Evolutionary conservation across 768 basidiomycete species (phyloP).

Genomic region (Agrocybe praecox): DNA sequence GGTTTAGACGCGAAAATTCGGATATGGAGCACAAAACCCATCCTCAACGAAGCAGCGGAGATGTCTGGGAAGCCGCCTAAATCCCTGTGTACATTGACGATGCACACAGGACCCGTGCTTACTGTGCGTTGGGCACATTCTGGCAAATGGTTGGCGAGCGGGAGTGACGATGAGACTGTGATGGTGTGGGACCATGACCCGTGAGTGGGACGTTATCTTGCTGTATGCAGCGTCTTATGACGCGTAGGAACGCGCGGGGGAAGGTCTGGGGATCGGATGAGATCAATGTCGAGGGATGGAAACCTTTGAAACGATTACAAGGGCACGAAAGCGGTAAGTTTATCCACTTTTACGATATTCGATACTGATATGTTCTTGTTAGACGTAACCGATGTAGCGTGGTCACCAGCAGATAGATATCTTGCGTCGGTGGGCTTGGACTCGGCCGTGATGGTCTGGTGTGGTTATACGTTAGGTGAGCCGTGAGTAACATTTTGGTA

Average conservation of each 20-base stretch:
- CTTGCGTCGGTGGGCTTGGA: conserved; percentile 94
- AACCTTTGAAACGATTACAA: conserved; percentile 86
- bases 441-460: conserved; percentile 91
- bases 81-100: conserved; percentile 85
- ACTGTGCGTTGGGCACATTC: conserved; percentile 93
- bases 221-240: conserved; percentile 5
- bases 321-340: conserved; percentile 91
- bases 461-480: conserved; percentile 86
- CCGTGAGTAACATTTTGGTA: not conserved
- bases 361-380: conserved; percentile 5
- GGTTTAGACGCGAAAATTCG: conserved; percentile 95
- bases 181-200: conserved; percentile 98
- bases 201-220: conserved; percentile 52
- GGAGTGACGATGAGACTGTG: conserved; percentile 93
- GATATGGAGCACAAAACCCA: conserved; percentile 97
- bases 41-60: conserved; percentile 75
- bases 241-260: conserved; percentile 68
- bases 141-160: conserved; percentile 92
- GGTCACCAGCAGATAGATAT: conserved; percentile 91
- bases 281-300: conserved; percentile 97
- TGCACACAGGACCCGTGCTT: conserved; percentile 94
- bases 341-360: not conserved
- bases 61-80: conserved; percentile 76
- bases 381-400: conserved; percentile 96
- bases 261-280: conserved; percentile 96